Evolutionary conservation across 345 rosid genomes (phyloP), one percentile per base, ranked within the genome.

Genomic region (Hibiscus syriacus): DNA sequence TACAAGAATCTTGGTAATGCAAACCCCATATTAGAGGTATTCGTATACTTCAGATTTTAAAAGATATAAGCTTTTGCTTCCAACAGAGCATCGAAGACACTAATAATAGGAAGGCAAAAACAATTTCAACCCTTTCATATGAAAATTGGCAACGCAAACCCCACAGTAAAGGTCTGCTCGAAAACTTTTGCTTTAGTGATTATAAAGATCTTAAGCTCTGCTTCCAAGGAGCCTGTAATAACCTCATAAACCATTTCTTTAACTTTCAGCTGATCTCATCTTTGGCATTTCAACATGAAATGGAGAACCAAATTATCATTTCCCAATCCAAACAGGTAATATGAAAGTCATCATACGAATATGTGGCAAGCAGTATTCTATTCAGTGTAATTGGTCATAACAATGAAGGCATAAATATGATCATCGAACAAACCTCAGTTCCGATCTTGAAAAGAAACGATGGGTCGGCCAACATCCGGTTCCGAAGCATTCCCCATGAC

Each of bases 381-480:
- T 67, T 34, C 20, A 53, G 11, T 25, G n/a, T 12, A 17, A 13
- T 32, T 66, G 49, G 38, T 49, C n/a, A 32, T 45, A 16, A 46
- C 50, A 46, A 16, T 5, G 50, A 11, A 45, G 7, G 23, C 2
- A 27, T 20, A 52, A 20, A 50, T 22, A 70, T 5, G 22, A 3
- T 63, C 17, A 13, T 13, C 62, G 6, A 39, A 66, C 82, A 73
- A 56, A 88, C 99, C 99, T 91, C 99, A 20, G 88, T 79, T 64
- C 97, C 98, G 68, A 94, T 81, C 79, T 94, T 92, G 78, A 94
- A 94, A 62, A 94, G 96, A 54, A 54, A 54, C 11, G 98, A 92
- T 41, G 98, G 97, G 77, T 94, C 99, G 62, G 90, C 98, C 74
- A 90, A 68, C 97, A 94, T 87, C 72, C 99, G 77, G 66, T 89